Evolutionary conservation across 192 early-diverging fungal species (phyloP).

Genomic region (Phlyctochytrium planicorne): DNA sequence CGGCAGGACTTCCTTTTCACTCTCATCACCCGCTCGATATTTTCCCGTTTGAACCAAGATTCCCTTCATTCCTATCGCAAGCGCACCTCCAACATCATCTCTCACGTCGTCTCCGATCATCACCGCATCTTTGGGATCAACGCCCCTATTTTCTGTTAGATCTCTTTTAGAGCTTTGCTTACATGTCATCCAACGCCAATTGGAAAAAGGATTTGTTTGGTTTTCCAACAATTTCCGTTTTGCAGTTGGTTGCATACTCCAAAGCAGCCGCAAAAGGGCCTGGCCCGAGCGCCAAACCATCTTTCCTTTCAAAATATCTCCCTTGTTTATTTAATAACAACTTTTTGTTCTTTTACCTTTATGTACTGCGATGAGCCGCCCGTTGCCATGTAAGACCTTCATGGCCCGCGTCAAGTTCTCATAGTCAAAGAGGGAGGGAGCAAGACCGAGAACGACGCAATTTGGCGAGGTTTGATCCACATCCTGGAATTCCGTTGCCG

Average conservation of each 20-base stretch:
- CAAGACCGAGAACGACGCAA: conserved; percentile 82
- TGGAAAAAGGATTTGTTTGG: conserved; percentile 75
- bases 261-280: conserved; percentile 87
- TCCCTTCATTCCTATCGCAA: conserved; percentile 64
- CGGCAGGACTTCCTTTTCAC: conserved; percentile 39
- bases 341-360: conserved; percentile 43
- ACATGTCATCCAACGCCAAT: conserved; percentile 73
- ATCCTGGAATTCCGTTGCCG: conserved; percentile 70
- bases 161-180: no score
- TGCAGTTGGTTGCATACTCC: conserved; percentile 71
- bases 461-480: conserved; percentile 56
- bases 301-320: conserved; percentile 68
- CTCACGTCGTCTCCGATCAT: conserved; percentile 89
- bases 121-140: conserved; percentile 56
- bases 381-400: conserved; percentile 56
- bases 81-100: conserved; percentile 79
- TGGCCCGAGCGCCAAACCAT: conserved; percentile 74
- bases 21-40: conserved; percentile 74
- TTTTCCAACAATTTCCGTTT: conserved; percentile 78
- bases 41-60: conserved; percentile 74
- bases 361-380: conserved; percentile 76
- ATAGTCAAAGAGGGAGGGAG: conserved; percentile 70
- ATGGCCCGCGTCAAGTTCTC: conserved; percentile 77
- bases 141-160: no score
- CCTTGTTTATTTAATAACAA: conserved; percentile 17